Conservation (phyloP, 495 filamentous ascomycete species). For the Aspergillus kassunensis region DNA sequence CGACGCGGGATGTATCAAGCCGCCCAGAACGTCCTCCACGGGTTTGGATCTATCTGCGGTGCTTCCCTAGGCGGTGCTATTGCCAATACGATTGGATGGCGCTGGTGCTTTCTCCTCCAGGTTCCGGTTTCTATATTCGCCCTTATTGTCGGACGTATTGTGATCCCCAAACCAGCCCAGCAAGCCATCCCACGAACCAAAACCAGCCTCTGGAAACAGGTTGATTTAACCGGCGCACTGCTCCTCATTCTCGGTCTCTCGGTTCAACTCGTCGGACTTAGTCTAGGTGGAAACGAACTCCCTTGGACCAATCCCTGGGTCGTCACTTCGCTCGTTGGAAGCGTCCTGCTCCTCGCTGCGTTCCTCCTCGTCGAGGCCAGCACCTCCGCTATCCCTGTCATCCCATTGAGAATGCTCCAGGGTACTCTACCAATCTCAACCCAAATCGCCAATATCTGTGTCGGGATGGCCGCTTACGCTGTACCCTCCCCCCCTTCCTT, state of each 20-base stretch:
- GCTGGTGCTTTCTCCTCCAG: slow-evolving; percentile 52
- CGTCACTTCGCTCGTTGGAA: slow-evolving; percentile 47
- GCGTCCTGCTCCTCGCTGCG: slow-evolving; percentile 42
- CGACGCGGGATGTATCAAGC: slow-evolving; percentile 63
- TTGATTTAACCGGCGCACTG: slow-evolving; percentile 53
- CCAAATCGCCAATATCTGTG: slow-evolving; percentile 58
- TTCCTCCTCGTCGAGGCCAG: slow-evolving; percentile 54
- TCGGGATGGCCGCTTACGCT: slow-evolving; percentile 60
- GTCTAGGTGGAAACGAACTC: slow-evolving; percentile 59
- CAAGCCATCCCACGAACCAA: slow-evolving; percentile 7
- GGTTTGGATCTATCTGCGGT: slow-evolving; percentile 62
- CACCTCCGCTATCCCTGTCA: slow-evolving; percentile 57
- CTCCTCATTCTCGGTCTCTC: slow-evolving; percentile 56
- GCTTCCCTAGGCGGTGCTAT: slow-evolving; percentile 63
- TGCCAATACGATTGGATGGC: slow-evolving; percentile 64
- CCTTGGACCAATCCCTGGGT: slow-evolving; percentile 57
- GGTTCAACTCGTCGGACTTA: slow-evolving; percentile 54
- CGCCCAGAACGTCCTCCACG: slow-evolving; percentile 57
- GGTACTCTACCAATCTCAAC: slow-evolving; percentile 50
- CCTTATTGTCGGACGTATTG: slow-evolving; percentile 49
- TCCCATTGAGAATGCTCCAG: slow-evolving; percentile 53
- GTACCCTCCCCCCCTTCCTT: slow-evolving; percentile 34
- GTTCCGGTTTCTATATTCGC: slow-evolving; percentile 51
- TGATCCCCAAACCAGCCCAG: slow-evolving; percentile 41
- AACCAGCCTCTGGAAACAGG: slow-evolving; percentile 48